Conservation (phyloP, 495 filamentous ascomycete species). For the Talaromyces liani region DNA sequence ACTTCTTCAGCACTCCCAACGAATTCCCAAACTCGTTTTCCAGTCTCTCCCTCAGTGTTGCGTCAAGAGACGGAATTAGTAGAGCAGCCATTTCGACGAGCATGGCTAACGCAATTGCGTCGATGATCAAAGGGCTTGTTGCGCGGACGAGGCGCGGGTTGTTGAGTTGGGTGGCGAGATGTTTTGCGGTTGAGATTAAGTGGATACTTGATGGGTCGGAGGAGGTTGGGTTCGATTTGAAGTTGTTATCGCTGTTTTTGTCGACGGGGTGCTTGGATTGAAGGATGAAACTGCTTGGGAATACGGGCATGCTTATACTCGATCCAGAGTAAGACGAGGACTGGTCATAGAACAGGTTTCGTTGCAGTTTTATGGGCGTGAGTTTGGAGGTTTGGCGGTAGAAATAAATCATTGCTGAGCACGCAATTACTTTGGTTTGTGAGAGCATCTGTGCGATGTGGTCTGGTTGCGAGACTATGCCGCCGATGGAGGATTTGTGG, state of each 20-base stretch:
- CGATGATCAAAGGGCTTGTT: background rate
- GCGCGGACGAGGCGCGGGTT: constrained; percentile 1
- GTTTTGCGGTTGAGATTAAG: constrained; percentile 1
- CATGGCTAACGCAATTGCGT: background rate
- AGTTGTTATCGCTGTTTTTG: background rate
- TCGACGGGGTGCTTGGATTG: background rate
- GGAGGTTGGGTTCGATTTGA: background rate
- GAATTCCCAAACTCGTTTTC: constrained; percentile 64
- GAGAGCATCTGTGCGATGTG: background rate
- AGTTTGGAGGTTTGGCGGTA: constrained; percentile 57
- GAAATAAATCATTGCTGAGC: constrained; percentile 56
- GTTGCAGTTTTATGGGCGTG: background rate
- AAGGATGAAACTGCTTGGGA: constrained; percentile 19
- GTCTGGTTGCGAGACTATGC: background rate
- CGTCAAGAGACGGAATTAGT: constrained; percentile 34
- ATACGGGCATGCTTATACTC: constrained; percentile 9
- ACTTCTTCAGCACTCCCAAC: constrained; percentile 60
- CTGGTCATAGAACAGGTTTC: constrained; percentile 17
- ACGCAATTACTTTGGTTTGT: background rate
- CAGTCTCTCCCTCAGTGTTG: constrained; percentile 50
- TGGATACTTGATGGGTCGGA: constrained; percentile 1
- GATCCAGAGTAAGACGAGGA: background rate
- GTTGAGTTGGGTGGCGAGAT: background rate
- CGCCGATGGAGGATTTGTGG: background rate
- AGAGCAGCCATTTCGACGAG: constrained; percentile 10